These are phyloP conservation scores for Paramecium sonneborni DNA, from an alignment of 73 alveolate genomes.

Conservation along the genomic window DNA sequence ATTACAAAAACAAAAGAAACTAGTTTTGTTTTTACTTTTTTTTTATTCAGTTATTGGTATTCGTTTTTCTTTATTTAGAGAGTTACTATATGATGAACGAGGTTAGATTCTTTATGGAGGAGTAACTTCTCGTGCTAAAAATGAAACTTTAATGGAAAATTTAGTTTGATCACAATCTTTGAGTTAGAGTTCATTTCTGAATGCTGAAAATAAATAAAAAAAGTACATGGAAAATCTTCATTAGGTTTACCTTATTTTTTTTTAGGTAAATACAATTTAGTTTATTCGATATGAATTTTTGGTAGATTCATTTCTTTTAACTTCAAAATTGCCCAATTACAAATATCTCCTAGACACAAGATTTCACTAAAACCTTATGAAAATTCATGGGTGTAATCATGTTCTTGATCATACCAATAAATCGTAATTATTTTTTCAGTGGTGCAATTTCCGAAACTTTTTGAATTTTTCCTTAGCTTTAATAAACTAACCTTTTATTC, in stretches of 20 bases:
- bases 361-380: background rate
- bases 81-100: background rate
- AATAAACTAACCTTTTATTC: background rate
- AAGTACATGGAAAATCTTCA: conserved; percentile 47
- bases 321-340: background rate
- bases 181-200: background rate
- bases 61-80: background rate
- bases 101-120: background rate
- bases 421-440: background rate
- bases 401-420: background rate
- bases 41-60: background rate
- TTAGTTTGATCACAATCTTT: conserved; percentile 8
- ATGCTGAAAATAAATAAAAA: background rate
- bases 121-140: background rate
- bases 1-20: background rate
- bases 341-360: background rate
- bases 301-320: background rate
- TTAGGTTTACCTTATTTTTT: conserved; percentile 34
- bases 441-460: background rate
- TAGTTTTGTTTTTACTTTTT: background rate
- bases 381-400: background rate
- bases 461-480: background rate
- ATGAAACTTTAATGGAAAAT: background rate
- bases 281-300: background rate
- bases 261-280: background rate